phyloP scores from a whole-genome alignment of 148 eudicot species.

The Amaranthus palmeri region DNA sequence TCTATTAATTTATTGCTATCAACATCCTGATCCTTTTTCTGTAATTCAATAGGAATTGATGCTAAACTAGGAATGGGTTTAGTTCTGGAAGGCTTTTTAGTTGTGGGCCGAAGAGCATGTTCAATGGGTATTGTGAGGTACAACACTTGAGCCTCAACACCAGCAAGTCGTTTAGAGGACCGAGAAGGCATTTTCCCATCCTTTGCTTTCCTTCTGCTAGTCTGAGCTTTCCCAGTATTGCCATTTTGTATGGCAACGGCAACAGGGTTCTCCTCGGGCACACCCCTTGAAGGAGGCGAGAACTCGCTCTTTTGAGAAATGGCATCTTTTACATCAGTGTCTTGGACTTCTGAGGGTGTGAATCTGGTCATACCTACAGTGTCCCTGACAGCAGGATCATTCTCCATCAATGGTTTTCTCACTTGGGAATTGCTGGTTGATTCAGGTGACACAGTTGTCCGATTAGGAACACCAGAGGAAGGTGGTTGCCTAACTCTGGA shows the following conservation, averaged over 20 bases:
- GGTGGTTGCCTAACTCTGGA: conserved; percentile 4
- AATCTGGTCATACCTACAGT: not conserved
- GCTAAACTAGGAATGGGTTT: conserved; percentile 12
- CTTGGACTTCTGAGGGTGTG: conserved; percentile 8
- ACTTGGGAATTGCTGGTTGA: conserved; percentile 2
- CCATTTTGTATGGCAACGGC: conserved; percentile 14
- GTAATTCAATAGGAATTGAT: conserved; percentile 9
- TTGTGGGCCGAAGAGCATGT: conserved; percentile 32
- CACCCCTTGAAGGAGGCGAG: conserved; percentile 15
- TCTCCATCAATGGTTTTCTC: conserved; percentile 2
- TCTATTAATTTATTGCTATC: conserved; percentile 9
- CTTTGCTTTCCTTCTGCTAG: conserved; percentile 35
- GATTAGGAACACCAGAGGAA: conserved; percentile 11
- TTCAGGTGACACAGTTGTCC: conserved; percentile 7
- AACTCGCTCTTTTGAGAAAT: conserved; percentile 13
- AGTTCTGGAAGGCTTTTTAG: conserved; percentile 16
- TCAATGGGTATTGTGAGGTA: conserved; percentile 27
- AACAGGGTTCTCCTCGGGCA: conserved; percentile 15
- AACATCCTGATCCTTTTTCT: not conserved
- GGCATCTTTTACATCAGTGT: conserved; percentile 2
- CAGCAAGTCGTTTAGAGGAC: conserved; percentile 57
- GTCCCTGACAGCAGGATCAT: conserved; percentile 1
- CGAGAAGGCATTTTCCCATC: conserved; percentile 36
- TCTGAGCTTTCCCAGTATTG: conserved; percentile 22
- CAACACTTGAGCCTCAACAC: conserved; percentile 26